Conservation (phyloP, 495 filamentous ascomycete genomes). For the Clavariopsis aquatica region DNA sequence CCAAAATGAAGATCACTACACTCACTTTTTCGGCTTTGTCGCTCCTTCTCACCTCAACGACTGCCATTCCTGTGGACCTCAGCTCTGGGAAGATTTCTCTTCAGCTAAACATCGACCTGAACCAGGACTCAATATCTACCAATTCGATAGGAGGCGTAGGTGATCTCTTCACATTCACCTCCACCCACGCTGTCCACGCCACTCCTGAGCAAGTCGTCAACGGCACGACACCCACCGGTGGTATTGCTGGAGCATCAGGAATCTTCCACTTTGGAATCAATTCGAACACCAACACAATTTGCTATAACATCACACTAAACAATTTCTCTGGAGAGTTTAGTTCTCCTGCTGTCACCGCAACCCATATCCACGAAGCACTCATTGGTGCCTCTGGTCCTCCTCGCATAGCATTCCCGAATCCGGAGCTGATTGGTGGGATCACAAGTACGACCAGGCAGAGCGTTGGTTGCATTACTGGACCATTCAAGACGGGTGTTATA, state of each 20-base stretch:
- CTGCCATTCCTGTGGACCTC: constrained; percentile 17
- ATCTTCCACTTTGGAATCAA: constrained; percentile 50
- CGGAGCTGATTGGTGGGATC: constrained; percentile 28
- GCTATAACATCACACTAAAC: constrained; percentile 47
- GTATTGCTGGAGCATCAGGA: constrained; percentile 41
- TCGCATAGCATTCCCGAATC: constrained; percentile 51
- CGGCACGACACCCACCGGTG: constrained; percentile 42
- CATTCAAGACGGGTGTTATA: constrained; percentile 48
- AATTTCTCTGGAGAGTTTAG: constrained; percentile 46
- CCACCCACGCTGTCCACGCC: constrained; percentile 45
- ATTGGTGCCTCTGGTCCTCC: constrained; percentile 44
- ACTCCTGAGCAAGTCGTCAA: constrained; percentile 47
- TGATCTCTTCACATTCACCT: constrained; percentile 44
- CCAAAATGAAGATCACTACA: constrained; percentile 24
- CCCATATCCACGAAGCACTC: constrained; percentile 49
- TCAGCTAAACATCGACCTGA: constrained; percentile 19
- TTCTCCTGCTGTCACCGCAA: constrained; percentile 46
- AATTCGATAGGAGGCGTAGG: not conserved
- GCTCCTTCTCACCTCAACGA: not conserved
- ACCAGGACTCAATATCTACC: not conserved
- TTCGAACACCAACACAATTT: constrained; percentile 44
- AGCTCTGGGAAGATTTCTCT: constrained; percentile 10
- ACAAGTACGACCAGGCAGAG: constrained; percentile 38
- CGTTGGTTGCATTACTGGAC: constrained; percentile 47
- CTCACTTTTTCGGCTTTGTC: constrained; percentile 1